Conservation (phyloP, 257 asterid species). For the Solanum ossicruentum region DNA sequence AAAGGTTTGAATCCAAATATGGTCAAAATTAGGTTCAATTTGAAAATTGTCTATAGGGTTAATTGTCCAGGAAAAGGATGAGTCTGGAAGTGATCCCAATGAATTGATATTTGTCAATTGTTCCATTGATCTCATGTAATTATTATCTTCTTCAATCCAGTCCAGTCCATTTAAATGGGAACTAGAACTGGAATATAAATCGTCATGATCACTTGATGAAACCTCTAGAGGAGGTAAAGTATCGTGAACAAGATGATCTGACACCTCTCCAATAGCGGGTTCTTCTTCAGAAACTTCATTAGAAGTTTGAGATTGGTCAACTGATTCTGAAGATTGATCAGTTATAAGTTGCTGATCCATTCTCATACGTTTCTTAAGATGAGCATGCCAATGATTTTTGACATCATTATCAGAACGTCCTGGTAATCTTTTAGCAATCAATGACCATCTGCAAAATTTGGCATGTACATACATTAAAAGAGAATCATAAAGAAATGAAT, state of each 20-base stretch:
- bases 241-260: neutral
- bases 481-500: too few species aligned
- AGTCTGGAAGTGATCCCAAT: neutral
- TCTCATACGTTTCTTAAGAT: conserved; percentile 14
- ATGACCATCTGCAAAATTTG: neutral
- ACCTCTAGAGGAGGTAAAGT: neutral
- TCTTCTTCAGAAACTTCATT: neutral
- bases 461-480: too few species aligned
- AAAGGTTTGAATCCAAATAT: neutral
- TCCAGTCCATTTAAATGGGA: neutral
- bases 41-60: neutral
- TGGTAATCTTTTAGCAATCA: neutral
- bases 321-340: neutral
- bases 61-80: neutral
- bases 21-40: neutral
- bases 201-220: neutral
- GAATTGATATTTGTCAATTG: neutral
- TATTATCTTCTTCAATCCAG: neutral
- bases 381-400: conserved; percentile 21
- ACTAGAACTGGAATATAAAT: neutral
- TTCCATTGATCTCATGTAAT: neutral
- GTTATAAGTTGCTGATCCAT: neutral
- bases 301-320: neutral
- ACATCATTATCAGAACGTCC: conserved; percentile 22
- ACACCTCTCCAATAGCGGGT: neutral